Base-by-base conservation (phyloP, 1,284 basidiomycete species). In the Sporisorium reilianum region DNA sequence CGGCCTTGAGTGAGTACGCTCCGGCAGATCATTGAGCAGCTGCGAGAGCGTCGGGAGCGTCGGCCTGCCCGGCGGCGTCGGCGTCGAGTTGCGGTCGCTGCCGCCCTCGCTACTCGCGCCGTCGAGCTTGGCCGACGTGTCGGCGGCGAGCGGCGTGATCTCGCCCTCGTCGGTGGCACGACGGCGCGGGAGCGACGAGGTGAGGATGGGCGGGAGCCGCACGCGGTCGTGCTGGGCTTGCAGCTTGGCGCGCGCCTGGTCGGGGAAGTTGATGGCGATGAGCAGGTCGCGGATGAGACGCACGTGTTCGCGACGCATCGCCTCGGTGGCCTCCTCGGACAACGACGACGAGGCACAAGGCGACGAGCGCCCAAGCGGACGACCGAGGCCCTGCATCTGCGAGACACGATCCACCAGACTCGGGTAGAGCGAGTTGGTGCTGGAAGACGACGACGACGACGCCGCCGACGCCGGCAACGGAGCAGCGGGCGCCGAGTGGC, bases 251-350 rank as follows among this genome's bases (percentile, higher is more conserved):
- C 65, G 49, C 7, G 63, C 60, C 53, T 57, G n/a, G 0, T 74
- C 59, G 23, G 79, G 78, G 46, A 73, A 78, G 59, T 80, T 80
- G 72, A 80, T 75, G 30, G 79, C 79, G 20, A 79, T 63, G 20
- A 80, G 58, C 9, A 80, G 58, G 36, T 76, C 70, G 7, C 73
- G 53, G 23, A 80, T 80, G 12, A 80, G 62, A 26, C 68, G 60
- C 8, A 79, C 64, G 53, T 80, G 79, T 23, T 64, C 55, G 26
- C 64, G 58, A 26, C 77, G 63, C 51, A 67, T 61, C 0, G 55
- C 50, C 30, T 71, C 71, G 9, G 42, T 28, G 14, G 46, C 28
- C 38, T 53, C 64, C 22, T 57, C 56, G 1, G 51, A 52, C n/a
- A 41, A 28, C 18, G 38, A 41, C n/a, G 38, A 41, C n/a, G 38